A percentile compares a stretch with the other conserved stretches of the same genome.
Evolutionary conservation across 169 alveolate genomes (phyloP).

Genomic region (Plasmodium falciparum): DNA sequence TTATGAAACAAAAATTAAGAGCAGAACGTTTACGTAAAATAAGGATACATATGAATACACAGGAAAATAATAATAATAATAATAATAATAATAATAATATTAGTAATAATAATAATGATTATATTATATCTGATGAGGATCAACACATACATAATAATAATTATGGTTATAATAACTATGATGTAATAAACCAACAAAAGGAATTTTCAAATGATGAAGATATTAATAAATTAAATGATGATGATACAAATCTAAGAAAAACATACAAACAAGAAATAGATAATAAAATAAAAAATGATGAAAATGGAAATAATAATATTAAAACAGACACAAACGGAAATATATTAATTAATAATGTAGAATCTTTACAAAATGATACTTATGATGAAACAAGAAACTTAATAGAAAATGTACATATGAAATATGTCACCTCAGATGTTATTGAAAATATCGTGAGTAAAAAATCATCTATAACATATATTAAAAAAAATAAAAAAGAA

Average conservation of each 20-base stretch:
- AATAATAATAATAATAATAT: not conserved
- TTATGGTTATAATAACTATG: not conserved
- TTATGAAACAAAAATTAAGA: slow-evolving; percentile 22
- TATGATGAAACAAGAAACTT: slow-evolving; percentile 1
- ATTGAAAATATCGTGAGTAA: slow-evolving; percentile 75
- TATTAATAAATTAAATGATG: not conserved
- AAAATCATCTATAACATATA: slow-evolving; percentile 43
- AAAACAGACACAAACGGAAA: not conserved
- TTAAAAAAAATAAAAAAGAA: slow-evolving; percentile 67
- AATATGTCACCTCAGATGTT: slow-evolving; percentile 75
- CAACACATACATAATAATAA: not conserved
- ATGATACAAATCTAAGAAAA: not conserved
- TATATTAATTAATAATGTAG: not conserved
- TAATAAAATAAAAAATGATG: not conserved
- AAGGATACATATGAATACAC: not conserved
- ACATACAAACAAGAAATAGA: too few species aligned
- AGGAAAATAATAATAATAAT: not conserved
- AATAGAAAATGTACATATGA: slow-evolving; percentile 50
- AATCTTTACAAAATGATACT: not conserved
- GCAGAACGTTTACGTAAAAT: not conserved
- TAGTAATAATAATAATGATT: not conserved
- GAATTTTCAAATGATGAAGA: not conserved
- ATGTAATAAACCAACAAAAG: not conserved
- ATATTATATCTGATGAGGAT: not conserved
- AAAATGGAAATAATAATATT: not conserved